A percentile compares a stretch with the other conserved stretches of the same genome.
phyloP scores from a whole-genome alignment of 2,329 filamentous ascomycete species.

The Penicillium sp. region DNA sequence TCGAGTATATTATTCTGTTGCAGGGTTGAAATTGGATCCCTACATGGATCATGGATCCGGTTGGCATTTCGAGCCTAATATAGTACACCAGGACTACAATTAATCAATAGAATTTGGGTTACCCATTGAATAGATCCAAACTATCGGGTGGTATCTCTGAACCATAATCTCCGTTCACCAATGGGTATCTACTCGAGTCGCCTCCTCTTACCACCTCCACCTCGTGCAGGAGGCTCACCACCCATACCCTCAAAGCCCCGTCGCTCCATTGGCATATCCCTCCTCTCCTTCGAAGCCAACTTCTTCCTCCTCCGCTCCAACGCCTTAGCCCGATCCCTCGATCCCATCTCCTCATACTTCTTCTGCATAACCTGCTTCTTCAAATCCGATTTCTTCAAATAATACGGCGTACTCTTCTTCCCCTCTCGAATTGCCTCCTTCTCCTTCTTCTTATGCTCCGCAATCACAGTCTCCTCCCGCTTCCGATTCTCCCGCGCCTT shows the following conservation, averaged over 20 bases:
- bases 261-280: slow-evolving; percentile 63
- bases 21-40: neutral
- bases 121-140: neutral
- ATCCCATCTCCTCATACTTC: slow-evolving; percentile 80
- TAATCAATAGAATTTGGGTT: neutral
- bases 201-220: slow-evolving; percentile 31
- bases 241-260: slow-evolving; percentile 40
- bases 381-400: slow-evolving; percentile 87
- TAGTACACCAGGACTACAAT: neutral
- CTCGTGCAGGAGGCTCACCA: slow-evolving; percentile 11
- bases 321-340: slow-evolving; percentile 77
- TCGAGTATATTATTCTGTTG: neutral
- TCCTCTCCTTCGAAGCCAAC: slow-evolving; percentile 81
- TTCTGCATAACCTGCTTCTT: slow-evolving; percentile 82
- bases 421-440: slow-evolving; percentile 82
- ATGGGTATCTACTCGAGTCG: slow-evolving; percentile 26
- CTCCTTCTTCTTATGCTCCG: slow-evolving; percentile 78
- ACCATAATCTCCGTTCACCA: neutral
- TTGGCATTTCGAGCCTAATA: neutral
- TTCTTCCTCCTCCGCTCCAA: slow-evolving; percentile 92
- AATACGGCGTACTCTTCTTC: slow-evolving; percentile 79
- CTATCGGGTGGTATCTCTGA: neutral
- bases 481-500: slow-evolving; percentile 71
- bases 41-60: neutral
- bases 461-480: slow-evolving; percentile 67